These are phyloP conservation scores for Agrocybe chaxingu DNA, from an alignment of 768 basidiomycete species.

Conservation along the genomic window DNA sequence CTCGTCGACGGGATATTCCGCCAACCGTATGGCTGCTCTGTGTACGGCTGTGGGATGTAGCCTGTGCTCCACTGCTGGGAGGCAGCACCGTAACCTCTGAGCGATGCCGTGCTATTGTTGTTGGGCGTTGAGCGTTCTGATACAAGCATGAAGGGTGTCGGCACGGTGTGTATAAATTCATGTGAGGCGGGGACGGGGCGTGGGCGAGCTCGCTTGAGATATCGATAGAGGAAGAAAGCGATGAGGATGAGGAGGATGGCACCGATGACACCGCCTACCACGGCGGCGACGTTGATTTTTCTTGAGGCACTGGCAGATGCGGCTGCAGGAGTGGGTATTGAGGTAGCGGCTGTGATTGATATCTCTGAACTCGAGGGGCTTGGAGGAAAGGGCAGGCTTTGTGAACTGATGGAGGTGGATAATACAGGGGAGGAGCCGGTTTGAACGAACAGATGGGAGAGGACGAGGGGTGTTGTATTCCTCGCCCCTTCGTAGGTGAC, in stretches of 20 bases:
- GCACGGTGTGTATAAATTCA: no score
- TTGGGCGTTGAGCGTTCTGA: not conserved
- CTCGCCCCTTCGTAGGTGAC: conserved; percentile 15
- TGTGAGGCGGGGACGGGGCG: no score
- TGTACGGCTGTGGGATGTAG: no score
- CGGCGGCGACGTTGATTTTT: conserved; percentile 6
- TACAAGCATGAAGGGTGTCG: not conserved
- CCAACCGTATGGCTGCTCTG: no score
- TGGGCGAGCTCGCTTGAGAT: not conserved
- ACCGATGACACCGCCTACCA: conserved; percentile 13
- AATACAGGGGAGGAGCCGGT: conserved; percentile 2
- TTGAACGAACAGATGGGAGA: conserved; percentile 18
- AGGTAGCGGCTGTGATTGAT: not conserved
- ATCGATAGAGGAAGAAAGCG: conserved; percentile 9
- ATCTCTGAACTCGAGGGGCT: not conserved
- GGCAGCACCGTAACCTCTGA: not conserved
- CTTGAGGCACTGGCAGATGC: not conserved
- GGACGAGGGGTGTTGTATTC: conserved; percentile 18
- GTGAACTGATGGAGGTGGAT: not conserved
- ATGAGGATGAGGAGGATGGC: conserved; percentile 7
- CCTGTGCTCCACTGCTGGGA: not conserved
- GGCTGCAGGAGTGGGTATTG: not conserved
- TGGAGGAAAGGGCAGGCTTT: not conserved
- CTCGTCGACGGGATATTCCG: no score
- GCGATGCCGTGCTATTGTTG: not conserved